Evolutionary conservation across 257 asterid species (phyloP).

Genomic region (Craterostigma plantagineum): DNA sequence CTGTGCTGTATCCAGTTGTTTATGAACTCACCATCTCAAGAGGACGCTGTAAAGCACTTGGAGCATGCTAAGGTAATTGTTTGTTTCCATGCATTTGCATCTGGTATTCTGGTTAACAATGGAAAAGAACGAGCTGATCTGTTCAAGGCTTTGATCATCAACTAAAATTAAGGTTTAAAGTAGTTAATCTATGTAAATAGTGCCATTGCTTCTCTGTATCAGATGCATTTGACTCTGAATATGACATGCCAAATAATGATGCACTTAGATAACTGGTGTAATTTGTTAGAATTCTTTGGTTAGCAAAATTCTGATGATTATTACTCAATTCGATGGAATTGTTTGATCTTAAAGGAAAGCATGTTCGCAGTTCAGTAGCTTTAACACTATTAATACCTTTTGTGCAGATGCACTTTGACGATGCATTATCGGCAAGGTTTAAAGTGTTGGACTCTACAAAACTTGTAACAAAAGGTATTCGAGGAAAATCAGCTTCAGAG

Average conservation of each 20-base stretch:
- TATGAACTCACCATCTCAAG: conserved; percentile 87
- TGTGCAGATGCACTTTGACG: conserved; percentile 80
- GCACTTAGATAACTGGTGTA: no score
- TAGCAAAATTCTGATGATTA: no score
- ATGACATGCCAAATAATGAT: no score
- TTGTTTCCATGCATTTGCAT: conserved; percentile 1
- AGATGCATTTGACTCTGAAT: no score
- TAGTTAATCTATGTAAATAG: no score
- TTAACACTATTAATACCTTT: conserved; percentile 11
- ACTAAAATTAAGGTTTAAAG: no score
- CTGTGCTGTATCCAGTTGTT: conserved; percentile 91
- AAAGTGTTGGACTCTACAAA: conserved; percentile 62
- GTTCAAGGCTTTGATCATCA: background rate
- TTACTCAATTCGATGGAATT: no score
- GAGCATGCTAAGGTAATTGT: conserved; percentile 63
- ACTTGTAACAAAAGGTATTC: conserved; percentile 56
- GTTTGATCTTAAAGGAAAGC: no score
- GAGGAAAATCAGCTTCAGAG: conserved; percentile 82
- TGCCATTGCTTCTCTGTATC: no score
- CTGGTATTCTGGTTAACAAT: background rate
- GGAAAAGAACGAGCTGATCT: background rate
- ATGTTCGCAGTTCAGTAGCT: background rate
- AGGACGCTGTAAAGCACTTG: conserved; percentile 76
- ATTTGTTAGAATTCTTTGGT: no score
- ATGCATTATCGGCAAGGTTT: conserved; percentile 66